Evolutionary conservation across 306 rosid species (phyloP).

Genomic region (Hylodesmum podocarpum): DNA sequence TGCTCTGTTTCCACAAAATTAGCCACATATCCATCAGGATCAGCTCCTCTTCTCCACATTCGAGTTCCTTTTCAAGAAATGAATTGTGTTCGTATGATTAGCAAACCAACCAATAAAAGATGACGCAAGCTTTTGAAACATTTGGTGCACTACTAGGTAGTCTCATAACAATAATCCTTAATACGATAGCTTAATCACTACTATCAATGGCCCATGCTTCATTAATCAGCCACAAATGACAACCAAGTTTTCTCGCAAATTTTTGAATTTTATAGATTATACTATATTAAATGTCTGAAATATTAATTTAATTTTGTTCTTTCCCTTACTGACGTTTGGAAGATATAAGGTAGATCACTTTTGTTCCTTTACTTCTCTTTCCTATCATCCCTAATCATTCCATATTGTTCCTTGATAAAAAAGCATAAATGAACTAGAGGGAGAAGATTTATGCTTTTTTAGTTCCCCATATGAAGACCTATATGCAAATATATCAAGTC

Average conservation of each 20-base stretch:
- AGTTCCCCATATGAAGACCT: too few species aligned
- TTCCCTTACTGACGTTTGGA: not conserved
- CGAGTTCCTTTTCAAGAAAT: slow-evolving; percentile 70
- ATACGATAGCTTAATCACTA: not conserved
- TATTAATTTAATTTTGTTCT: not conserved
- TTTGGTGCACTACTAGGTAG: not conserved
- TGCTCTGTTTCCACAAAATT: slow-evolving; percentile 88
- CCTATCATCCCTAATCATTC: not conserved
- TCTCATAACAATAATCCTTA: not conserved
- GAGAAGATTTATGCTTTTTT: too few species aligned
- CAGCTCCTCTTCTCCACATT: slow-evolving; percentile 96
- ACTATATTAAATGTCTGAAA: not conserved
- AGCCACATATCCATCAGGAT: slow-evolving; percentile 84
- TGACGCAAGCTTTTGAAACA: not conserved
- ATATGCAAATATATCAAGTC: too few species aligned
- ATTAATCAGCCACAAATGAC: not conserved
- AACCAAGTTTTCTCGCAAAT: not conserved
- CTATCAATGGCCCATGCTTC: not conserved
- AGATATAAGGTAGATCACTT: not conserved
- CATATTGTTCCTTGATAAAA: not conserved
- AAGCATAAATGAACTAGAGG: not conserved
- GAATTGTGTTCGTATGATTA: not conserved
- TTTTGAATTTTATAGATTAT: not conserved
- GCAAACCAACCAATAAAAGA: slow-evolving; percentile 10
- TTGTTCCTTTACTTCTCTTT: not conserved